phyloP scores from a whole-genome alignment of 768 basidiomycete genomes.

The Jaapia argillacea region DNA sequence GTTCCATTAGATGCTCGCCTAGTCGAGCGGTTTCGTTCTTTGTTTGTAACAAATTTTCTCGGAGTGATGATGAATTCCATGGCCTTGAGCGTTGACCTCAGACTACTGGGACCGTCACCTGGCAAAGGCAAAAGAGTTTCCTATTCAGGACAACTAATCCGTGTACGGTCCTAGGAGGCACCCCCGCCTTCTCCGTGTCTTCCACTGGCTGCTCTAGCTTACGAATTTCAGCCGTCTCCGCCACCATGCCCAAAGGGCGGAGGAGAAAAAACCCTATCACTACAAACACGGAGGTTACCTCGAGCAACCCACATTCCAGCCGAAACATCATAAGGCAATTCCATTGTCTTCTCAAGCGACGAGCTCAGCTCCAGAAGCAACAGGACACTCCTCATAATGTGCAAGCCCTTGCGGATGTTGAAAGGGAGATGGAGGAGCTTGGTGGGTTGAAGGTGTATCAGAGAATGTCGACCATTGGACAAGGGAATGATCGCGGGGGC shows the following conservation, averaged over 20 bases:
- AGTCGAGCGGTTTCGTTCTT: too few relatives aligned
- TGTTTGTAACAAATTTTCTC: too few relatives aligned
- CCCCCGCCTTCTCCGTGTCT: too few relatives aligned
- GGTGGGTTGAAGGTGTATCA: slow-evolving; percentile 81
- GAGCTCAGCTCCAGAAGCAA: slow-evolving; percentile 34
- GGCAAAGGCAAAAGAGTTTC: too few relatives aligned
- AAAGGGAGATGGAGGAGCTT: slow-evolving; percentile 50
- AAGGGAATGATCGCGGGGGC: slow-evolving; percentile 74
- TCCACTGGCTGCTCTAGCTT: too few relatives aligned
- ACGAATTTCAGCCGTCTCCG: too few relatives aligned
- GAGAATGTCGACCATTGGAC: slow-evolving; percentile 73
- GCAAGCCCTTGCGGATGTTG: slow-evolving; percentile 38
- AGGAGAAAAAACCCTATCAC: slow-evolving; percentile 40
- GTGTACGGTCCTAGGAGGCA: too few relatives aligned
- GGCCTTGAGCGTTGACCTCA: too few relatives aligned
- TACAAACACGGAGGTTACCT: slow-evolving; percentile 18
- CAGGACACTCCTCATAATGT: slow-evolving; percentile 9
- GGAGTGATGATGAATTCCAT: too few relatives aligned
- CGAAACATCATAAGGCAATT: slow-evolving; percentile 71
- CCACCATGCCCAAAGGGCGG: slow-evolving; percentile 29
- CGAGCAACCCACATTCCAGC: slow-evolving; percentile 49
- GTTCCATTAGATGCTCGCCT: too few relatives aligned
- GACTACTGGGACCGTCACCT: too few relatives aligned
- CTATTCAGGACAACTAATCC: too few relatives aligned
- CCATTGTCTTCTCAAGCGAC: slow-evolving; percentile 70